Evolutionary conservation across 345 rosid genomes (phyloP).

Genomic region (Syzygium aqueum): DNA sequence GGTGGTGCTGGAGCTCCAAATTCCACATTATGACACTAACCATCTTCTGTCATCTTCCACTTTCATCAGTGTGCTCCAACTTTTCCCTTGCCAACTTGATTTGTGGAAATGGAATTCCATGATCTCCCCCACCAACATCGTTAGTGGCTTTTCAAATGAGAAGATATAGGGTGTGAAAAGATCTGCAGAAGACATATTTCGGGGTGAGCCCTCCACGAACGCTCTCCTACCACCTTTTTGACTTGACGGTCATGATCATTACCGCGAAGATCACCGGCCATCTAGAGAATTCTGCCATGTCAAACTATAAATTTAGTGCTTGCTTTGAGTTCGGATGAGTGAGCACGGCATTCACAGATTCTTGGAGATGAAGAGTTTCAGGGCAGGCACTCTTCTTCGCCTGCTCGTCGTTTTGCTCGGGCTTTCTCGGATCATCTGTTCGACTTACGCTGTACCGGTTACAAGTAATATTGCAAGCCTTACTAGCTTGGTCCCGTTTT

Average conservation of each 20-base stretch:
- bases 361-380: background rate
- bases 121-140: background rate
- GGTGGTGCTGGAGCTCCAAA: background rate
- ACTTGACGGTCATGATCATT: background rate
- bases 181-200: background rate
- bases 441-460: constrained; percentile 21
- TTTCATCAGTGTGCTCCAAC: constrained; percentile 16
- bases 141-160: background rate
- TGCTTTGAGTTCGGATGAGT: background rate
- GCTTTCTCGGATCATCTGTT: constrained; percentile 18
- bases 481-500: background rate
- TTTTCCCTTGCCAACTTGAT: constrained; percentile 2
- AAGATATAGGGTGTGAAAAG: background rate
- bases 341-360: background rate
- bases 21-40: background rate
- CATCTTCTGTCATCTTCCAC: constrained; percentile 29
- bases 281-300: background rate
- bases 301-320: background rate
- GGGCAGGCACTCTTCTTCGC: constrained; percentile 18
- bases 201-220: background rate
- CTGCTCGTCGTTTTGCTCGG: constrained; percentile 23
- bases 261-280: background rate
- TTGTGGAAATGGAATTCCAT: background rate
- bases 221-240: background rate
- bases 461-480: constrained; percentile 22